Conservation (phyloP, 768 basidiomycete genomes). For the Mycena albidolilacea region DNA sequence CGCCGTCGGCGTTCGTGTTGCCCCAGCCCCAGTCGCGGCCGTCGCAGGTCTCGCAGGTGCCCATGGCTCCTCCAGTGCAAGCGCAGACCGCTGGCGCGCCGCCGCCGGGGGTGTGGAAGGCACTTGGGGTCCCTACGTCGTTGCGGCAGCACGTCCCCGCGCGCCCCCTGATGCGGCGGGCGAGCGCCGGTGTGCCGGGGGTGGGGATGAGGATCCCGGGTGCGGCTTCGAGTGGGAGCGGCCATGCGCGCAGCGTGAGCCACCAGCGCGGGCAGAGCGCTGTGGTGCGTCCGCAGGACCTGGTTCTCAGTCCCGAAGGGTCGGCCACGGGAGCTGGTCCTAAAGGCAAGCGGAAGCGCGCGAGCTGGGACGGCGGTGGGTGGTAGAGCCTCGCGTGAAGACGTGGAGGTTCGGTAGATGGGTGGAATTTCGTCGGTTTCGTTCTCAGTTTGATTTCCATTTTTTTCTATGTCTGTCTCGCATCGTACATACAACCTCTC, state of each 20-base stretch:
- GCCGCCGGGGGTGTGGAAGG: constrained; percentile 27
- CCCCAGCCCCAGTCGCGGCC: constrained; percentile 13
- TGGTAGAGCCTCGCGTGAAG: constrained; percentile 23
- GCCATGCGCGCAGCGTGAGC: constrained; percentile 20
- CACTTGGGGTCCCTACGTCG: constrained; percentile 38
- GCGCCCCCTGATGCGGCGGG: constrained; percentile 33
- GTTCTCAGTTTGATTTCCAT: neutral
- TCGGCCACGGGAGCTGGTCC: neutral
- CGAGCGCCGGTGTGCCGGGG: constrained; percentile 22
- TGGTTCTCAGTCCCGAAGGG: constrained; percentile 47
- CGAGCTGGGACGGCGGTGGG: constrained; percentile 61
- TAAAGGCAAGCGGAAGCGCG: constrained; percentile 57
- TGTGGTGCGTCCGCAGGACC: constrained; percentile 57
- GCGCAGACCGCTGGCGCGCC: neutral
- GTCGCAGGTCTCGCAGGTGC: neutral
- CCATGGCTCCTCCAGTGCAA: neutral
- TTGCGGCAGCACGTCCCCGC: constrained; percentile 39
- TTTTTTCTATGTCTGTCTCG: constrained; percentile 5
- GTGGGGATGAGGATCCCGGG: constrained; percentile 6
- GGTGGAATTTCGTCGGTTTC: neutral
- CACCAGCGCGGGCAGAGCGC: constrained; percentile 64
- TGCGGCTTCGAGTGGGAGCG: constrained; percentile 5
- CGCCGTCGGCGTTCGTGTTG: constrained; percentile 26
- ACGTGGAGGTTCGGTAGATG: constrained; percentile 5
- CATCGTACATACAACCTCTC: constrained; percentile 3